phyloP scores from a whole-genome alignment of 768 basidiomycete species.

The Tricholoma flavovirens region DNA sequence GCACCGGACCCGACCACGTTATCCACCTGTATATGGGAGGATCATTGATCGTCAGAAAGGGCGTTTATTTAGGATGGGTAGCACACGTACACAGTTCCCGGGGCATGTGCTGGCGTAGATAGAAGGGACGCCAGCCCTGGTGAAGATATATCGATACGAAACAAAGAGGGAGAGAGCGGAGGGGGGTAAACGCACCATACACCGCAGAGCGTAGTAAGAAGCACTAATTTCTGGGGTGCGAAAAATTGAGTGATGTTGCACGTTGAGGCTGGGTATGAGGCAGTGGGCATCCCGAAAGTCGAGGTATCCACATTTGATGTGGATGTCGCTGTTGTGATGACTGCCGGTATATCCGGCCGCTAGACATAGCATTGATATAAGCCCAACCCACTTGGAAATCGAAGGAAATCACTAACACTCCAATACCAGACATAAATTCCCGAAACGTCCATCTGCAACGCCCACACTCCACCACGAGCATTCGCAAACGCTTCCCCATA shows the following conservation, averaged over 20 bases:
- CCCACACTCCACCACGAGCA: conserved; percentile 52
- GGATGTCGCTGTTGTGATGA: conserved; percentile 28
- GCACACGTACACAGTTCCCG: conserved; percentile 32
- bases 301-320: conserved; percentile 35
- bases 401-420: conserved; percentile 16
- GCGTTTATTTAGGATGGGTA: background rate
- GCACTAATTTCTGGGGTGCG: conserved; percentile 57
- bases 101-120: conserved; percentile 41
- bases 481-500: conserved; percentile 43
- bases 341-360: conserved; percentile 39
- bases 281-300: conserved; percentile 55
- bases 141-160: background rate
- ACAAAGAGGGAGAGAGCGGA: background rate
- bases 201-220: conserved; percentile 67
- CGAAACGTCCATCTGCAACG: conserved; percentile 58
- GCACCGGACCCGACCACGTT: conserved; percentile 40
- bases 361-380: conserved; percentile 9
- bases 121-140: conserved; percentile 38
- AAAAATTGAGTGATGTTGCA: conserved; percentile 56
- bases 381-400: background rate
- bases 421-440: conserved; percentile 28
- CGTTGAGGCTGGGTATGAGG: conserved; percentile 49
- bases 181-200: conserved; percentile 22
- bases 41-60: background rate
- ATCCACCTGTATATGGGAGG: conserved; percentile 26